Evolutionary conservation across 1,139 yeast genomes (phyloP).

Genomic region (Candida gigantensis): DNA sequence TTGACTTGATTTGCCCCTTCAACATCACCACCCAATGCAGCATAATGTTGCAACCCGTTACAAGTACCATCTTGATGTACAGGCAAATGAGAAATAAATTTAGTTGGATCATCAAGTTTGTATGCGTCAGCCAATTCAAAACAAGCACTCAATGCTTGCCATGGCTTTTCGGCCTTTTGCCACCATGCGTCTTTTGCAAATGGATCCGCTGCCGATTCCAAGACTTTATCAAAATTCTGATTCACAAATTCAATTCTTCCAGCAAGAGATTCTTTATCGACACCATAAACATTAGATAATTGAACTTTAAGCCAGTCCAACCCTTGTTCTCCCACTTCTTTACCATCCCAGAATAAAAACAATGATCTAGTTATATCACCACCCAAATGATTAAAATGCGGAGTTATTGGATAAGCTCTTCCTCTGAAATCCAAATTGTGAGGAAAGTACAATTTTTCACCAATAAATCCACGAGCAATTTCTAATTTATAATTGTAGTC

Average conservation of each 20-base stretch:
- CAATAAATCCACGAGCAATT: slow-evolving; percentile 88
- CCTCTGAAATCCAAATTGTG: slow-evolving; percentile 95
- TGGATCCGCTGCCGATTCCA: slow-evolving; percentile 74
- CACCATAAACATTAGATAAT: slow-evolving; percentile 83
- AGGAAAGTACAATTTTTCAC: slow-evolving; percentile 90
- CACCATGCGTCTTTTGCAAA: slow-evolving; percentile 68
- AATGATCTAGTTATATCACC: slow-evolving; percentile 88
- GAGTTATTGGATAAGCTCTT: slow-evolving; percentile 91
- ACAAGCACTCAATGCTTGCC: slow-evolving; percentile 91
- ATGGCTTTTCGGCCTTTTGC: slow-evolving; percentile 87
- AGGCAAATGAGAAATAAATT: slow-evolving; percentile 77
- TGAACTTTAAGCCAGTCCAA: slow-evolving; percentile 89
- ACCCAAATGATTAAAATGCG: slow-evolving; percentile 80
- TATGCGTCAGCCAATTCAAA: slow-evolving; percentile 76
- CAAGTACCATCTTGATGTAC: slow-evolving; percentile 98
- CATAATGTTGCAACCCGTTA: slow-evolving; percentile 96
- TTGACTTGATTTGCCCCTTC: slow-evolving; percentile 96
- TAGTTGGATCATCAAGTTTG: slow-evolving; percentile 69
- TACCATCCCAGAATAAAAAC: slow-evolving; percentile 86
- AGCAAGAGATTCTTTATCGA: slow-evolving; percentile 76
- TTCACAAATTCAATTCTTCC: slow-evolving; percentile 79
- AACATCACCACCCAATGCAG: slow-evolving; percentile 93
- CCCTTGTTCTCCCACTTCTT: slow-evolving; percentile 72
- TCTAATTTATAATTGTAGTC: slow-evolving; percentile 91
- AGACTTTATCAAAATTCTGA: slow-evolving; percentile 59